Conservation (phyloP, 2,329 filamentous ascomycete species). For the Trichophyton rubrum region DNA sequence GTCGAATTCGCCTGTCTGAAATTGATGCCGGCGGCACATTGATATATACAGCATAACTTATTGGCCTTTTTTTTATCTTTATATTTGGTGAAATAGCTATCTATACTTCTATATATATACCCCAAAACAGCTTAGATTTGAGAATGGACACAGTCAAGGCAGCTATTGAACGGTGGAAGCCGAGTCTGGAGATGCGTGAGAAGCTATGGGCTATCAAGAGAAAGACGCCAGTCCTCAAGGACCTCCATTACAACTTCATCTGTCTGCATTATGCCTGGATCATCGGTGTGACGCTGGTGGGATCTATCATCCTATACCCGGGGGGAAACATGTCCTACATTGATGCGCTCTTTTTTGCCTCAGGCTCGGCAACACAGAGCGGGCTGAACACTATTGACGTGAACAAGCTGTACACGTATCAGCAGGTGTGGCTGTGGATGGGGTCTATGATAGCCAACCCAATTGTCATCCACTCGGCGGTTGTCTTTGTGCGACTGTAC, state of each 20-base stretch:
- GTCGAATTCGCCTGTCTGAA: background rate
- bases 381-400: constrained; percentile 69
- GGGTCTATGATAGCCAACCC: constrained; percentile 65
- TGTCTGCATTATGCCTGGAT: constrained; percentile 58
- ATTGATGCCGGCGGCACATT: background rate
- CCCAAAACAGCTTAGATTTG: background rate
- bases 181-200: background rate
- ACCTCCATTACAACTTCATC: constrained; percentile 34
- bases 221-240: constrained; percentile 27
- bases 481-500: constrained; percentile 86
- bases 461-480: constrained; percentile 69
- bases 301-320: constrained; percentile 65
- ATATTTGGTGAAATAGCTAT: background rate
- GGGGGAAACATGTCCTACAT: constrained; percentile 58
- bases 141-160: background rate
- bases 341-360: constrained; percentile 80
- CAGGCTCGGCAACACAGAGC: constrained; percentile 77
- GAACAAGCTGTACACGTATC: constrained; percentile 56
- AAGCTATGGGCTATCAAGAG: constrained; percentile 17
- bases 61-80: no score
- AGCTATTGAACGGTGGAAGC: background rate
- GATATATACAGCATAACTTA: background rate
- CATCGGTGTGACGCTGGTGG: constrained; percentile 56
- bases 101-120: background rate
- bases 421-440: constrained; percentile 61